Conservation (phyloP, 495 filamentous ascomycete species). For the Echria macrotheca region DNA sequence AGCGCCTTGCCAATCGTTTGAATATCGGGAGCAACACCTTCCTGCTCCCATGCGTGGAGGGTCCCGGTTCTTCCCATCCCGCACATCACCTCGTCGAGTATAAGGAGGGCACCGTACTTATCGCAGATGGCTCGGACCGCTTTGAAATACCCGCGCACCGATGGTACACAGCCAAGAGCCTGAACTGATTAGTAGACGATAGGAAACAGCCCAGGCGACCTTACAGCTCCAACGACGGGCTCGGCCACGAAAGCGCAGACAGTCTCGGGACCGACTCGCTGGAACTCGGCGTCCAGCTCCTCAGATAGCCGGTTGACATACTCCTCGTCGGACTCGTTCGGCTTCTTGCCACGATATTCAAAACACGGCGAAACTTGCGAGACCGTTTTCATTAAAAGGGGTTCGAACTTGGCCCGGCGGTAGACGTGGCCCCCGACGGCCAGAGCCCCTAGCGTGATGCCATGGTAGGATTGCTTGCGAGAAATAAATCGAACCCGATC, state of each 20-base stretch:
- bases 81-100: constrained; percentile 77
- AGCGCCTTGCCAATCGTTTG: constrained; percentile 63
- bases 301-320: constrained; percentile 50
- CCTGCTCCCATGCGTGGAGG: constrained; percentile 63
- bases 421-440: constrained; percentile 57
- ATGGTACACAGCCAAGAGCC: constrained; percentile 61
- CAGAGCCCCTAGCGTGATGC: constrained; percentile 64
- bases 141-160: constrained; percentile 62
- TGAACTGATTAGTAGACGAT: constrained; percentile 10
- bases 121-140: constrained; percentile 63
- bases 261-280: constrained; percentile 60
- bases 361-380: constrained; percentile 65
- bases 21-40: constrained; percentile 53
- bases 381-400: constrained; percentile 55
- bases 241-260: constrained; percentile 77
- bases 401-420: constrained; percentile 60
- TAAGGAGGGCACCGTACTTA: constrained; percentile 67
- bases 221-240: constrained; percentile 52
- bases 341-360: constrained; percentile 30
- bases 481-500: constrained; percentile 56
- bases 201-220: too few relatives aligned
- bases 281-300: constrained; percentile 73
- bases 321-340: constrained; percentile 29
- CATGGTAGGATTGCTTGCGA: constrained; percentile 68
- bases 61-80: constrained; percentile 68